These are phyloP conservation scores for Sporothrix pseudoabietina DNA, from an alignment of 2,329 filamentous ascomycete genomes.

Conservation along the genomic window DNA sequence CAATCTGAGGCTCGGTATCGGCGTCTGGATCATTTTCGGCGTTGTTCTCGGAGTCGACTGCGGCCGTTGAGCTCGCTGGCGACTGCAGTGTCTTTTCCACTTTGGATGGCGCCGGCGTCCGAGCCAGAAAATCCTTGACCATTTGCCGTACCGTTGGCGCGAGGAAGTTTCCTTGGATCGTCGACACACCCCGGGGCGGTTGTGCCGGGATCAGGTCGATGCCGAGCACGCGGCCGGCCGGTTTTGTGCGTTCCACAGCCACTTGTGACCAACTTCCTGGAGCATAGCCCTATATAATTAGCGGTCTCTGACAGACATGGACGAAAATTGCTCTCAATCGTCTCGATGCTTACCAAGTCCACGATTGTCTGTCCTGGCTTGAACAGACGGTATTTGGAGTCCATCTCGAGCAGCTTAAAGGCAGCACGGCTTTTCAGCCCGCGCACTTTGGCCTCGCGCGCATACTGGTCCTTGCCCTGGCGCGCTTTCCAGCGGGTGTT, in stretches of 20 bases:
- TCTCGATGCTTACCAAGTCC: conserved; percentile 66
- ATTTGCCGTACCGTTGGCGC: conserved; percentile 71
- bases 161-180: conserved; percentile 93
- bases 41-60: neutral
- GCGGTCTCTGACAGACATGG: neutral
- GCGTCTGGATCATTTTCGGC: conserved; percentile 31
- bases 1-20: neutral
- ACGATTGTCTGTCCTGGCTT: conserved; percentile 80
- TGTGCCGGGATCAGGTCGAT: conserved; percentile 93
- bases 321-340: neutral
- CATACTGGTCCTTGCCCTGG: conserved; percentile 72
- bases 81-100: conserved; percentile 33
- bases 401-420: conserved; percentile 92
- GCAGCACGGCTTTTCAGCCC: conserved; percentile 87
- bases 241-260: conserved; percentile 74
- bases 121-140: conserved; percentile 72
- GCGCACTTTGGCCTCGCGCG: conserved; percentile 73
- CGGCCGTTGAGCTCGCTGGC: conserved; percentile 26
- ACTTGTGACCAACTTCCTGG: conserved; percentile 78
- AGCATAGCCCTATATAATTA: conserved; percentile 66
- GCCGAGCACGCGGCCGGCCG: conserved; percentile 78
- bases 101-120: conserved; percentile 39
- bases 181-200: conserved; percentile 87
- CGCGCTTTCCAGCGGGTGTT: conserved; percentile 77
- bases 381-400: conserved; percentile 80